phyloP scores from a whole-genome alignment of 768 basidiomycete genomes.

The Pleurotus salmoneostramineus region DNA sequence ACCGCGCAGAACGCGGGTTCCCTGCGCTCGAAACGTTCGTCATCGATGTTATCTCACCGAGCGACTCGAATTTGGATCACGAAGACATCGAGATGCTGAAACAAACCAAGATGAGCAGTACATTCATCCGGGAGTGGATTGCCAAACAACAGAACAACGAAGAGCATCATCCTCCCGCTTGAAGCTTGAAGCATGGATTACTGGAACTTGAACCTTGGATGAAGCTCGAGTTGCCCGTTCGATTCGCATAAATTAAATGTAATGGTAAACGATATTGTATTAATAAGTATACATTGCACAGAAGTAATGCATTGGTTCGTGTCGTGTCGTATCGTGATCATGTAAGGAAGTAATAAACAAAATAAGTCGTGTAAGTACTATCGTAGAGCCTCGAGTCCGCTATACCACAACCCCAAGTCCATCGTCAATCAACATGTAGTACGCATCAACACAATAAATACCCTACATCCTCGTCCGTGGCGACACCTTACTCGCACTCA shows the following conservation, averaged over 20 bases:
- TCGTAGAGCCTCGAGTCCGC: too few relatives aligned
- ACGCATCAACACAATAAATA: not conserved
- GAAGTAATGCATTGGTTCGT: not conserved
- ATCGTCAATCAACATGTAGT: too few relatives aligned
- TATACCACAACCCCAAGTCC: not conserved
- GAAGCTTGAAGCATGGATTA: too few relatives aligned
- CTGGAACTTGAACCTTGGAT: too few relatives aligned
- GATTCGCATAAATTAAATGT: too few relatives aligned
- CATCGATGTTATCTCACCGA: constrained; percentile 87
- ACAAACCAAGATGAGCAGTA: constrained; percentile 90
- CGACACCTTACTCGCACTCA: constrained; percentile 54
- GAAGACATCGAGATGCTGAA: constrained; percentile 69
- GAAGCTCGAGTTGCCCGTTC: too few relatives aligned
- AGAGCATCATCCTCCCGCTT: too few relatives aligned
- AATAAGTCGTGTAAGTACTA: too few relatives aligned
- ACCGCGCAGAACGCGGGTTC: constrained; percentile 52
- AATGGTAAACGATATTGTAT: not conserved
- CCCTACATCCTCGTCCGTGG: constrained; percentile 53
- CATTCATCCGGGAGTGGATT: constrained; percentile 89
- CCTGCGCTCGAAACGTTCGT: constrained; percentile 64
- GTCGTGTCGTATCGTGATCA: constrained; percentile 10
- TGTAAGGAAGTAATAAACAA: not conserved
- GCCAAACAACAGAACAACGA: constrained; percentile 24
- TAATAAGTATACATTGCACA: not conserved
- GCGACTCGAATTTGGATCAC: constrained; percentile 51